Evolutionary conservation across 192 early-diverging fungal species (phyloP).

Genomic region (Coemansia sp.): DNA sequence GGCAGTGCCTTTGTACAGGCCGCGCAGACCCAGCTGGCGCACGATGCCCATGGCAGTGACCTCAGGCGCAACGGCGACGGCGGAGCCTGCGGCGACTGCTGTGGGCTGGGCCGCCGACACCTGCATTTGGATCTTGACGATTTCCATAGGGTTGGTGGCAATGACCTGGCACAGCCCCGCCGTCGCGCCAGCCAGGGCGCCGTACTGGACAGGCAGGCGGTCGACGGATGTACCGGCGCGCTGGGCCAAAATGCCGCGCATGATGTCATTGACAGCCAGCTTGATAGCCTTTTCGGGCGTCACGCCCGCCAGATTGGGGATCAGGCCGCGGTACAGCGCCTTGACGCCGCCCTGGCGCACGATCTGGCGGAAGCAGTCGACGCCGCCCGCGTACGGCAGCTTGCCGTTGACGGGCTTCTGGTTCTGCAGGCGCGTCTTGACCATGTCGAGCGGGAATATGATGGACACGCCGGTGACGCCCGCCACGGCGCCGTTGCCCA

Average conservation of each 20-base stretch:
- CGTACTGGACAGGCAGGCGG: conserved; percentile 60
- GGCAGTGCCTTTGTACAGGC: conserved; percentile 85
- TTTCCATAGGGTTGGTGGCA: conserved; percentile 90
- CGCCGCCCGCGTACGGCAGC: conserved; percentile 51
- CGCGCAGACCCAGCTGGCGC: conserved; percentile 79
- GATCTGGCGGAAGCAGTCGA: conserved; percentile 85
- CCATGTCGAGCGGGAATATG: conserved; percentile 67
- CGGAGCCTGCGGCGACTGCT: conserved; percentile 21
- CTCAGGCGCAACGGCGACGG: conserved; percentile 3
- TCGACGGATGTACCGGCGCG: conserved; percentile 32
- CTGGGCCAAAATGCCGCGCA: conserved; percentile 68
- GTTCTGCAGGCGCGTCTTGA: conserved; percentile 68
- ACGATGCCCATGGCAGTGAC: conserved; percentile 69
- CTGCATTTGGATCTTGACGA: conserved; percentile 94
- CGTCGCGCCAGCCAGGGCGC: conserved; percentile 84
- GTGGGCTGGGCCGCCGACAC: conserved; percentile 56
- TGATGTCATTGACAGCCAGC: conserved; percentile 52
- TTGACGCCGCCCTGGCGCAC: conserved; percentile 81
- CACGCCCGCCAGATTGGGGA: conserved; percentile 83
- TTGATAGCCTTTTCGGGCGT: conserved; percentile 93
- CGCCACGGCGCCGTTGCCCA: conserved; percentile 58
- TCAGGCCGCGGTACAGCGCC: conserved; percentile 93
- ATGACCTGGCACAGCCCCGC: conserved; percentile 89
- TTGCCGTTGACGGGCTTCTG: conserved; percentile 51
- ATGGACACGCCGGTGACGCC: conserved; percentile 59